Evolutionary conservation across 2,329 filamentous ascomycete species (phyloP), one percentile per base, ranked within the genome.

Genomic region (Aspergillus niger): DNA sequence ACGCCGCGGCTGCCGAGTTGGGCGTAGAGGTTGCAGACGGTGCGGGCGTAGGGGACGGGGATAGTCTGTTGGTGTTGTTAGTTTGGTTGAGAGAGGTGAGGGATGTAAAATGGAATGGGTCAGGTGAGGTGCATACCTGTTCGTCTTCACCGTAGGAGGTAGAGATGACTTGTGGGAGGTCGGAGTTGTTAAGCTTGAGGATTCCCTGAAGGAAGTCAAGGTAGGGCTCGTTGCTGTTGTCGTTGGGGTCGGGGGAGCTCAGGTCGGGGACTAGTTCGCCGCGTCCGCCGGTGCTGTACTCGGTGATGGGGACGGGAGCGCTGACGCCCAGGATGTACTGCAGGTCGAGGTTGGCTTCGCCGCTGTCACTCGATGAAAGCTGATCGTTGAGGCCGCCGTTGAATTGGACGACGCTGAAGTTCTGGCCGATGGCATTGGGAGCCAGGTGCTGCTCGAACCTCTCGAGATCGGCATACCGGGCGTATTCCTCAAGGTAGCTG

Each of bases 1-100:
- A 82, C 78, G 24, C 82, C 81, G 51, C 82, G 80, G 60, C 81
- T 75, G 17, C 81, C 81, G 24, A 84, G 78, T 65, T 84, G 83
- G 56, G 81, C 74, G 68, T 73, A 81, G 43, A 81, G 70, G 62
- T 75, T 76, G 65, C 79, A 81, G 48, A 80, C 75, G 22, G 66
- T 65, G 47, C 65, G 67, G 54, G 77, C 76, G 62, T 79, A 79
- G 28, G 56, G 66, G 32, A 69, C 67, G 3, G 76, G 75, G 15
- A 78, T 67, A 51, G 70, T 74, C 70, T 74, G 50, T 10, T 17
- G 3, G 10, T 28, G 10, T 48, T 20, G 49, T 51, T 63, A 54
- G 51, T 24, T 36, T 7, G 26, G 47, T 6, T 17, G 4, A 22
- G 11, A 10, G 10, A 17, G 20, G 20, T 20, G 20, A 20, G 20